Evolutionary conservation across 805 yeast genomes (phyloP), one percentile per base, ranked within the genome.

Genomic region (Pichia membranifaciens): DNA sequence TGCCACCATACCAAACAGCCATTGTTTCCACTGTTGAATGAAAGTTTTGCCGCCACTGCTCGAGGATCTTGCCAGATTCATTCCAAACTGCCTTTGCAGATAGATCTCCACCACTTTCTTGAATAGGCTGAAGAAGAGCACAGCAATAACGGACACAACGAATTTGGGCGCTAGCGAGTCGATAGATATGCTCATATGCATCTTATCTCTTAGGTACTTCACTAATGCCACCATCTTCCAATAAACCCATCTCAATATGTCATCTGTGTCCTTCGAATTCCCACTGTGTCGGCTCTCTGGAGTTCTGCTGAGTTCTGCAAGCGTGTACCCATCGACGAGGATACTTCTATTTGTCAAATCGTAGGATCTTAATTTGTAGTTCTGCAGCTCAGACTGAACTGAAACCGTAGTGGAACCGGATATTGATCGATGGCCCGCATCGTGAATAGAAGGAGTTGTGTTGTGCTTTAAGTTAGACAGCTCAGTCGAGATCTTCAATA

Each of bases 401-500:
- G 43, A 38, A 7, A 38, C 15, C 1, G 48, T 38, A 10, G 48
- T 51, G 15, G 51, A 47, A 18, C 45, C 51, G 3, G 53, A 51
- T 22, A 51, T 32, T 21, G 47, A 36, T 5, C 54, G 42, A 36
- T 48, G 23, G 12, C 39, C 45, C 4, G 37, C 39, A 35, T 48
- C 43, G 4, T 16, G 22, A n/a, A 33, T n/a, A 9, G 16, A 17
- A 9, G 15, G 10, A 29, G 33, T 12, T 29, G 12, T n/a, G 8
- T 33, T 9, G 8, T 29, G 4, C 31, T 47, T 43, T 47, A 59
- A 35, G 33, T 51, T 56, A 6, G 61, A 53, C 16, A 66, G 50
- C 43, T 77, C 81, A 44, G 67, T 60, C 16, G 74, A 66, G 36
- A 78, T 67, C 55, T 71, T 69, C 50, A 66, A 68, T 45, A 78